Conservation (phyloP, 192 early-diverging fungal species). For the Coemansia sp. region DNA sequence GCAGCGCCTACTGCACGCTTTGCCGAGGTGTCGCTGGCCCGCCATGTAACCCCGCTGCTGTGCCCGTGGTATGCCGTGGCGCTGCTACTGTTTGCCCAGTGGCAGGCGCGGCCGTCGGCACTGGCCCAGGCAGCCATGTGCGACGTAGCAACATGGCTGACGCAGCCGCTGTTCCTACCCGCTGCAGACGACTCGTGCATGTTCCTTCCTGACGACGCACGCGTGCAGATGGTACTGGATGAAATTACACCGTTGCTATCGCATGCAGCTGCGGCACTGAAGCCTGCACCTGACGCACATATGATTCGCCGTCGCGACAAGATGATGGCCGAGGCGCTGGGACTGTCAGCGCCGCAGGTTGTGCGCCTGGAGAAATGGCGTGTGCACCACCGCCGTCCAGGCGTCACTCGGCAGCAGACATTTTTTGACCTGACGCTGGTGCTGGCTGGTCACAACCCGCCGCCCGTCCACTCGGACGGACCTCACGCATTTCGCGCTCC, state of each 20-base stretch:
- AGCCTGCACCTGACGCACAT: constrained; percentile 34
- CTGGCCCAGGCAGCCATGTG: constrained; percentile 41
- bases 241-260: constrained; percentile 43
- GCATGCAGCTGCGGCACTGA: constrained; percentile 21
- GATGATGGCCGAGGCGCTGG: constrained; percentile 44
- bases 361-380: constrained; percentile 52
- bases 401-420: constrained; percentile 51
- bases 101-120: constrained; percentile 49
- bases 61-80: constrained; percentile 49
- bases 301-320: constrained; percentile 48
- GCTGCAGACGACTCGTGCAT: constrained; percentile 45
- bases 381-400: constrained; percentile 49
- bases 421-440: constrained; percentile 53
- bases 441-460: constrained; percentile 45
- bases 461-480: constrained; percentile 24
- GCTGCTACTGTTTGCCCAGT: constrained; percentile 44
- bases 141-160: constrained; percentile 37
- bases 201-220: constrained; percentile 47
- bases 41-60: constrained; percentile 34
- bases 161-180: constrained; percentile 50
- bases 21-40: constrained; percentile 49
- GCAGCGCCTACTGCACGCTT: constrained; percentile 35
- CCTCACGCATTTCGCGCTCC: constrained; percentile 43
- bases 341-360: constrained; percentile 49
- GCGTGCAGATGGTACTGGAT: constrained; percentile 49